Evolutionary conservation across 306 rosid genomes (phyloP), one percentile per base, ranked within the genome.

Genomic region (Trifolium fragiferum): DNA sequence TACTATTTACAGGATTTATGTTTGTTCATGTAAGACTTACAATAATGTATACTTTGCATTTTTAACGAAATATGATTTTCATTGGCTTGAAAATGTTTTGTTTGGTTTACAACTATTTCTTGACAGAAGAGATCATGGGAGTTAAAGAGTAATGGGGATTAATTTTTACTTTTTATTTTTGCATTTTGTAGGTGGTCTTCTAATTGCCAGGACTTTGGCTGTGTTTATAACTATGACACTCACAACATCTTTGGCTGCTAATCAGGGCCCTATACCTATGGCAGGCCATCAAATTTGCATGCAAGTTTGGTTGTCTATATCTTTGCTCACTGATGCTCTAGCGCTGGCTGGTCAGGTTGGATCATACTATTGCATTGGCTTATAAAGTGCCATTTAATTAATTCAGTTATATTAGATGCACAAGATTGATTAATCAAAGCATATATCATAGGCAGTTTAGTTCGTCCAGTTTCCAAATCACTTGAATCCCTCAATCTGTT

Each of bases 291-390:
- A 94, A 86, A 90, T 94, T 80, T 85, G 93, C 83, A 75, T 89
- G 75, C 78, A 94, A 89, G 91, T 92, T 82, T 91, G 99, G 99
- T 59, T 92, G 90, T 90, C 97, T 37, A 40, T 90, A 57, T 94
- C 99, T 71, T 80, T 94, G 87, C 90, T 94, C 73, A 94, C 89
- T 15, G 99, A 94, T 89, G 97, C 96, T 44, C 72, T 94, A 70
- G 97, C 99, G 4, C 93, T 94, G 76, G 90, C 99, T 85, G 98
- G 92, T 73, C 98, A 93, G 97, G 98, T 89, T 76, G 66, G 82
- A 76, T 55, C 46, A 15, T 60, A 72, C 61, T 84, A 18, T 61
- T 66, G 43, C 51, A 32, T 30, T 25, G 44, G 63, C 50, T 32
- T 75, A 30, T 70, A 72, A 43, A 60, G 43, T 30, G 41, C n/a